phyloP scores from a whole-genome alignment of 2,329 filamentous ascomycete species.

The Eutypa lata region DNA sequence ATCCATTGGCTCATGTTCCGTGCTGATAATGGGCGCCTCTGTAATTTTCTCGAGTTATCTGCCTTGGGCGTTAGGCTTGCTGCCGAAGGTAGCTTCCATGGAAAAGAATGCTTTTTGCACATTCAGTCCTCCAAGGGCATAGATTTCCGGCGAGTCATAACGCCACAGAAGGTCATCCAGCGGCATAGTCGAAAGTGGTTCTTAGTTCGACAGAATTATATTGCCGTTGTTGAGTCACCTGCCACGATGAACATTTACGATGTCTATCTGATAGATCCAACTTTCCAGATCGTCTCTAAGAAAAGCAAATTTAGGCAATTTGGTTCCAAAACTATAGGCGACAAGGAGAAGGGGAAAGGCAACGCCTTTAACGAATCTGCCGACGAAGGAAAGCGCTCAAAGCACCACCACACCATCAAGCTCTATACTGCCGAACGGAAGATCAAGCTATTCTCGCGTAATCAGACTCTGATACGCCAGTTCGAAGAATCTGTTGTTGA shows the following conservation, averaged over 20 bases:
- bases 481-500: constrained; percentile 90
- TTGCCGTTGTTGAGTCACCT: constrained; percentile 96
- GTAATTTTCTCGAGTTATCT: constrained; percentile 92
- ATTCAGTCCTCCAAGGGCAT: constrained; percentile 89
- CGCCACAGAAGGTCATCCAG: constrained; percentile 72
- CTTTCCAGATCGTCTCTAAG: constrained; percentile 80
- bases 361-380: constrained; percentile 33
- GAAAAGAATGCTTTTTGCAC: constrained; percentile 91
- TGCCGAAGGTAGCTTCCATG: constrained; percentile 94
- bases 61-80: constrained; percentile 90
- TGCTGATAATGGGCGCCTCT: constrained; percentile 90
- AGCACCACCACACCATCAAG: constrained; percentile 78
- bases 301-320: constrained; percentile 53
- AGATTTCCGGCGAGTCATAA: constrained; percentile 78
- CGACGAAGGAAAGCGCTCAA: constrained; percentile 12
- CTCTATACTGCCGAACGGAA: constrained; percentile 91
- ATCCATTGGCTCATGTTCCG: constrained; percentile 96
- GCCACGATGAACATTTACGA: constrained; percentile 99
- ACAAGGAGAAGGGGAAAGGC: constrained; percentile 46
- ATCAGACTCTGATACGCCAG: constrained; percentile 83
- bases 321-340: constrained; percentile 58
- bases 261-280: constrained; percentile 91
- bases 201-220: constrained; percentile 93
- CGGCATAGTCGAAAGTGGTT: constrained; percentile 96
- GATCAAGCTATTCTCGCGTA: constrained; percentile 84